phyloP scores from a whole-genome alignment of 805 yeast genomes.

The Kazachstania kunashirensis region DNA sequence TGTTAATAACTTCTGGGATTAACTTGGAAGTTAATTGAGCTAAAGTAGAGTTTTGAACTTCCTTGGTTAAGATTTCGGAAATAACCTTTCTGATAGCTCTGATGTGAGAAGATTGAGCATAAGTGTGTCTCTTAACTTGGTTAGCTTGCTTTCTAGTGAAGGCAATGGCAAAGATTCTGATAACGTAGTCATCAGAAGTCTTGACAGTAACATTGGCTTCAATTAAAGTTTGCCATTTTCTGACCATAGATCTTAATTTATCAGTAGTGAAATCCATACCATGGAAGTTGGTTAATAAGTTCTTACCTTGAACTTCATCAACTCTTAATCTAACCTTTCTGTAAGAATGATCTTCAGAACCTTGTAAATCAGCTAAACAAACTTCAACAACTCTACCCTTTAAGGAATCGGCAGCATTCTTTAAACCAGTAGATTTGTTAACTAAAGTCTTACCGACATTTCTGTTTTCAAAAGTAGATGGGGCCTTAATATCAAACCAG shows the following conservation, averaged over 20 bases:
- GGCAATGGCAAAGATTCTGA: slow-evolving; percentile 94
- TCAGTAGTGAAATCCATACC: slow-evolving; percentile 97
- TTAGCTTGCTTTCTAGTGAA: slow-evolving; percentile 96
- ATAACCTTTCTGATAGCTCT: slow-evolving; percentile 96
- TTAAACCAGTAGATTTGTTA: slow-evolving; percentile 96
- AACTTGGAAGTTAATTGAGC: slow-evolving; percentile 94
- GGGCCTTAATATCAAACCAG: slow-evolving; percentile 97
- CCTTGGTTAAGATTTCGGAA: slow-evolving; percentile 92
- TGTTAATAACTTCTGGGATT: slow-evolving; percentile 97
- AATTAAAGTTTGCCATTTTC: slow-evolving; percentile 98
- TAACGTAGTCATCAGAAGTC: slow-evolving; percentile 94
- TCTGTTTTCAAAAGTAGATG: slow-evolving; percentile 96
- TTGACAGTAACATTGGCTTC: slow-evolving; percentile 97
- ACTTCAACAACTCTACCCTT: slow-evolving; percentile 97
- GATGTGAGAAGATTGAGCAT: slow-evolving; percentile 95
- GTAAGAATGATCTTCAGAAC: slow-evolving; percentile 97
- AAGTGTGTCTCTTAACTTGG: slow-evolving; percentile 95
- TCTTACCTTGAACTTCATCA: slow-evolving; percentile 98
- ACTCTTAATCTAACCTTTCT: slow-evolving; percentile 96
- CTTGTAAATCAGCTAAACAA: slow-evolving; percentile 93
- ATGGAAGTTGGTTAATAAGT: slow-evolving; percentile 97
- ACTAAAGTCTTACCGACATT: slow-evolving; percentile 97
- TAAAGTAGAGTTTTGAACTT: slow-evolving; percentile 87
- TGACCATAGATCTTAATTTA: slow-evolving; percentile 92
- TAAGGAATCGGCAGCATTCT: slow-evolving; percentile 94